These are phyloP conservation scores for Pseudozyma sp. DNA, from an alignment of 1,284 basidiomycete genomes.

Conservation along the genomic window DNA sequence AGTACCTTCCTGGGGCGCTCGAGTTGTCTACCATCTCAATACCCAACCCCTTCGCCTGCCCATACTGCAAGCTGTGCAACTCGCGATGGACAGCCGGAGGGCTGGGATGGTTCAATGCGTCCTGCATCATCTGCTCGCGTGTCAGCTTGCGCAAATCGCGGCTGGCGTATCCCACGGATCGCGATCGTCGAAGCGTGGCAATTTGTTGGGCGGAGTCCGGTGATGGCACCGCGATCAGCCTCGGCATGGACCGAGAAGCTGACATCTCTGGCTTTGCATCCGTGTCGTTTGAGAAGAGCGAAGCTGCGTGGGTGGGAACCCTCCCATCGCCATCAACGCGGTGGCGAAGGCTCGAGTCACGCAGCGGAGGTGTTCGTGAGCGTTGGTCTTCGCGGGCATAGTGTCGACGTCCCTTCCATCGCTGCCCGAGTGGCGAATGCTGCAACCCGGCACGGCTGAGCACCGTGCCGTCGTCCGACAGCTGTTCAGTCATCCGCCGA, in stretches of 20 bases:
- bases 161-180: slow-evolving; percentile 20
- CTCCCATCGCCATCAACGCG: slow-evolving; percentile 7
- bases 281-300: background rate
- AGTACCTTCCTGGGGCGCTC: background rate
- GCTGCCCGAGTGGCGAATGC: slow-evolving; percentile 20
- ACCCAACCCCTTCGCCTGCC: slow-evolving; percentile 5
- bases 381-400: background rate
- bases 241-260: slow-evolving; percentile 18
- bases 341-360: slow-evolving; percentile 28
- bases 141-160: slow-evolving; percentile 18
- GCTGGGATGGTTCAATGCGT: slow-evolving; percentile 8
- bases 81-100: slow-evolving; percentile 4
- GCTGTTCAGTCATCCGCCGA: slow-evolving; percentile 41
- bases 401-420: slow-evolving; percentile 24
- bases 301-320: background rate
- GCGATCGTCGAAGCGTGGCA: slow-evolving; percentile 14
- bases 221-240: slow-evolving; percentile 15
- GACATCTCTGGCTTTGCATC: background rate
- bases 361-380: slow-evolving; percentile 8
- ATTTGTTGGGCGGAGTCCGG: slow-evolving; percentile 16
- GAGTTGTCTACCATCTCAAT: slow-evolving; percentile 20
- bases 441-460: slow-evolving; percentile 39
- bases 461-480: slow-evolving; percentile 48
- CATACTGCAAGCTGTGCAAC: background rate
- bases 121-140: slow-evolving; percentile 21